Percentiles rank a stretch among this genome's conserved stretches.
Evolutionary conservation across 1,284 basidiomycete species (phyloP).

Genomic region (Waitea zeae): DNA sequence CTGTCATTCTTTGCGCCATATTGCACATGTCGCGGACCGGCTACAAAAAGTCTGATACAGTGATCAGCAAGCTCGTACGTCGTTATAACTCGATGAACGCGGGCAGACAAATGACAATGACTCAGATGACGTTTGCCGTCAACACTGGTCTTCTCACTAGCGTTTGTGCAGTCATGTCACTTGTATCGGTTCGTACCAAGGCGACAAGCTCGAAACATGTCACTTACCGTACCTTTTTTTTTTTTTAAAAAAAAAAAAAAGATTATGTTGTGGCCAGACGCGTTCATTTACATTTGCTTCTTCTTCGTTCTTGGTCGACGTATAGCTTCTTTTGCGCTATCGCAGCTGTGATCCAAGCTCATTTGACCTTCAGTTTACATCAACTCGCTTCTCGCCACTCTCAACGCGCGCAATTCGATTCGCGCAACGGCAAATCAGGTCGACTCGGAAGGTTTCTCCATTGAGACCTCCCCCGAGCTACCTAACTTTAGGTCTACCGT

Average conservation of each 20-base stretch:
- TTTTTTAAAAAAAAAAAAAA: too few species aligned
- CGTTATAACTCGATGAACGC: not conserved
- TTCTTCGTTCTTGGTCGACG: constrained; percentile 31
- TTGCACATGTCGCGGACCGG: constrained; percentile 32
- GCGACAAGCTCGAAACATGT: not conserved
- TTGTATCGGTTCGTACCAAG: constrained; percentile 24
- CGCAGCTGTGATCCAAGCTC: constrained; percentile 1
- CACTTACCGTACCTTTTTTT: too few species aligned
- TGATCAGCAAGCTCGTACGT: constrained; percentile 28
- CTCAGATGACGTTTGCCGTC: constrained; percentile 27
- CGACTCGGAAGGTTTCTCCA: constrained; percentile 22
- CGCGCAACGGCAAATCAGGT: constrained; percentile 20
- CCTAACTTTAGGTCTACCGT: too few species aligned
- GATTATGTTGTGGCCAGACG: constrained; percentile 25
- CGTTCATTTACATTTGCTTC: constrained; percentile 32
- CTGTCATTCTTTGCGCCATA: constrained; percentile 27
- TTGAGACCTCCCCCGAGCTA: too few species aligned
- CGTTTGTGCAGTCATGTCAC: constrained; percentile 33
- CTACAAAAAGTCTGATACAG: constrained; percentile 36
- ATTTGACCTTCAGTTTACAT: constrained; percentile 20
- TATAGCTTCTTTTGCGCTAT: constrained; percentile 10
- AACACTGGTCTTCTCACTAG: constrained; percentile 36
- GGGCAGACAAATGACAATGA: not conserved
- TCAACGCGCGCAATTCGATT: constrained; percentile 30
- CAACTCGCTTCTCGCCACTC: constrained; percentile 28